Conservation (phyloP, 2,329 filamentous ascomycete species). For the Westerdykella aurantiaca region DNA sequence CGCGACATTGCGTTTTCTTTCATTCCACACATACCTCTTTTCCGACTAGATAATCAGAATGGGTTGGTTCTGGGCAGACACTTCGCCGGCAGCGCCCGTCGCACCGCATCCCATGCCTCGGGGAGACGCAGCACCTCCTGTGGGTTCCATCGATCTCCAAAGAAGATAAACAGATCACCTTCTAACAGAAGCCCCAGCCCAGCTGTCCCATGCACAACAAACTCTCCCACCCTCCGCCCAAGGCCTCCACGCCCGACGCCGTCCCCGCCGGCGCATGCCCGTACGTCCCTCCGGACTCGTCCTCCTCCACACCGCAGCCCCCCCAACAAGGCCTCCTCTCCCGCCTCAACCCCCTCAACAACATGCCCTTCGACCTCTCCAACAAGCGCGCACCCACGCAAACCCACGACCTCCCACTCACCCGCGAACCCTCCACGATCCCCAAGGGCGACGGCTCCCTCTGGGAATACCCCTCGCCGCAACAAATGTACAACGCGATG, state of each 20-base stretch:
- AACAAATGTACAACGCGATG: conserved; percentile 99
- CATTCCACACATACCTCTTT: conserved; percentile 2
- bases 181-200: conserved; percentile 44
- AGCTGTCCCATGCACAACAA: conserved; percentile 64
- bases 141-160: conserved; percentile 32
- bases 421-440: conserved; percentile 81
- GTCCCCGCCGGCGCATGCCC: conserved; percentile 46
- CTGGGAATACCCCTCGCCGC: conserved; percentile 97
- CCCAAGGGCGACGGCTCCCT: conserved; percentile 74
- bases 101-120: conserved; percentile 45
- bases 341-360: conserved; percentile 78
- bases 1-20: conserved; percentile 1
- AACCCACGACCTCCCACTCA: conserved; percentile 65
- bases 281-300: conserved; percentile 32
- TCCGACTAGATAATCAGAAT: conserved; percentile 37
- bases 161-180: conserved; percentile 9
- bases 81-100: conserved; percentile 32
- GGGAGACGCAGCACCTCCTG: conserved; percentile 50
- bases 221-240: conserved; percentile 26
- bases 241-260: conserved; percentile 25
- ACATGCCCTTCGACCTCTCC: conserved; percentile 86
- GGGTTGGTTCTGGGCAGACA: conserved; percentile 68
- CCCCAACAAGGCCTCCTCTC: conserved; percentile 51
- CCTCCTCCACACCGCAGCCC: conserved; percentile 24
- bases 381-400: conserved; percentile 71